Percentiles rank a stretch among this genome's conserved stretches.
These are phyloP conservation scores for Xylariaceae sp. DNA, from an alignment of 2,329 filamentous ascomycete species.

Conservation along the genomic window DNA sequence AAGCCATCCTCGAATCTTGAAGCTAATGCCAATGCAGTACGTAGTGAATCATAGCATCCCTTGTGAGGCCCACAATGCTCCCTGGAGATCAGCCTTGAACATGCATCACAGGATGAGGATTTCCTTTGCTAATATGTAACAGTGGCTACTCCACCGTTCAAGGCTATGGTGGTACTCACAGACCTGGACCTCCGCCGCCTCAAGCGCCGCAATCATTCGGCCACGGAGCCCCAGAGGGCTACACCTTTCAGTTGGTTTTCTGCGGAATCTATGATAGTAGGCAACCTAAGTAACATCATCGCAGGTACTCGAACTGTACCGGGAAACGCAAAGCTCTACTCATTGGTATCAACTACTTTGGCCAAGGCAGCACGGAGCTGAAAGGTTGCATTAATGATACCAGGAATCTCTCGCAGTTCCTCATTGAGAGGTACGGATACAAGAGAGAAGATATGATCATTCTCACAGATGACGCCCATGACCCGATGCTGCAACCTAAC, in stretches of 20 bases:
- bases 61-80: no score
- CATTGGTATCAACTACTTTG: constrained; percentile 80
- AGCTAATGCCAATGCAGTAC: no score
- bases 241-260: constrained; percentile 72
- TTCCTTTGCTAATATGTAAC: background rate
- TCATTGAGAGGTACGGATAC: constrained; percentile 65
- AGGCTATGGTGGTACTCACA: constrained; percentile 29
- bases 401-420: constrained; percentile 69
- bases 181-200: constrained; percentile 42
- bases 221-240: constrained; percentile 63
- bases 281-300: no score
- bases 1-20: no score
- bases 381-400: constrained; percentile 79
- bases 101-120: no score
- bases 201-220: constrained; percentile 55
- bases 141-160: constrained; percentile 39
- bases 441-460: constrained; percentile 77
- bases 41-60: no score
- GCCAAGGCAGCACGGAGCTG: constrained; percentile 62
- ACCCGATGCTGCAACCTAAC: constrained; percentile 68
- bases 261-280: no score
- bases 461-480: constrained; percentile 69
- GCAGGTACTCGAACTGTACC: constrained; percentile 72
- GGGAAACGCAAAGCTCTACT: constrained; percentile 70
- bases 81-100: no score